phyloP scores from a whole-genome alignment of 108 stramenopile genomes.

The Stephanodiscus triporus region DNA sequence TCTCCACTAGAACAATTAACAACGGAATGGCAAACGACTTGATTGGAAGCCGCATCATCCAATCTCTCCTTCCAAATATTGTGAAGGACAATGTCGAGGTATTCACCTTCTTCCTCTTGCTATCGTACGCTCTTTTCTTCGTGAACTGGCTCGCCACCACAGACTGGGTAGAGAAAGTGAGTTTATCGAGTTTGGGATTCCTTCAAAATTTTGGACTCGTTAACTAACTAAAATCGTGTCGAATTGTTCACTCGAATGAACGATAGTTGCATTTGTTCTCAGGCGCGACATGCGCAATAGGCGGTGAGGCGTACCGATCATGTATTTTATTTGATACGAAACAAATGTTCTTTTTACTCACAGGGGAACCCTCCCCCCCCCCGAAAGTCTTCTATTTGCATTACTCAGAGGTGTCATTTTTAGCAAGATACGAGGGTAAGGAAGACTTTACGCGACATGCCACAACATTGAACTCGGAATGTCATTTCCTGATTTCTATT shows the following conservation, averaged over 20 bases:
- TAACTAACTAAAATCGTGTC: background rate
- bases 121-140: slow-evolving; percentile 43
- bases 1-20: background rate
- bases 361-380: background rate
- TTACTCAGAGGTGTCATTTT: slow-evolving; percentile 40
- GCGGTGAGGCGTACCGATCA: slow-evolving; percentile 7
- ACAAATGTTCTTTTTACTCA: background rate
- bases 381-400: slow-evolving; percentile 40
- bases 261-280: slow-evolving; percentile 39
- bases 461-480: too few species aligned
- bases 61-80: slow-evolving; percentile 27
- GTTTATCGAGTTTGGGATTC: background rate
- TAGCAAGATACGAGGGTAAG: slow-evolving; percentile 27
- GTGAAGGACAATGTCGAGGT: slow-evolving; percentile 35
- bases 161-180: slow-evolving; percentile 47
- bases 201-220: background rate
- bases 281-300: slow-evolving; percentile 24
- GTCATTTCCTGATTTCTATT: background rate
- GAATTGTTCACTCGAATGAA: background rate
- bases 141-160: slow-evolving; percentile 51
- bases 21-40: background rate
- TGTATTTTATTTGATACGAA: background rate
- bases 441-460: background rate
- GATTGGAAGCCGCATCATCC: slow-evolving; percentile 3
- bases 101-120: slow-evolving; percentile 27